Conservation (phyloP, 345 rosid species). For the Dimocarpus longan region DNA sequence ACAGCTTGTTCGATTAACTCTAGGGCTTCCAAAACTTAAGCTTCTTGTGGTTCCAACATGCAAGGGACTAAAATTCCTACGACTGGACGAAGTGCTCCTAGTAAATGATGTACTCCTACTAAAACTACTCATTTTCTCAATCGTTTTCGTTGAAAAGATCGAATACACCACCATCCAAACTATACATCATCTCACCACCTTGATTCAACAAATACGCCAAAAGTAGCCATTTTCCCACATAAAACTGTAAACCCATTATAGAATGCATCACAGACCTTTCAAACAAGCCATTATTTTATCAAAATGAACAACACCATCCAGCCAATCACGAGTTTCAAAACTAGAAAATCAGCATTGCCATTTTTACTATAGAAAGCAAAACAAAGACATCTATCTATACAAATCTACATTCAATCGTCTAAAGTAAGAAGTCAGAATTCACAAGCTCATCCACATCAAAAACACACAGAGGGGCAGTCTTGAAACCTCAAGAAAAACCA, state of each 20-base stretch:
- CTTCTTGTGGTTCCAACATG: conserved; percentile 39
- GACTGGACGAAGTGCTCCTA: conserved; percentile 30
- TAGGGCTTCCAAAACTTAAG: conserved; percentile 40
- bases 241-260: conserved; percentile 15
- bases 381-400: background rate
- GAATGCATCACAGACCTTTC: conserved; percentile 17
- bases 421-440: conserved; percentile 4
- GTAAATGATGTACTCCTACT: conserved; percentile 49
- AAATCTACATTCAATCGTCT: background rate
- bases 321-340: conserved; percentile 11
- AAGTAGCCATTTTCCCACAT: conserved; percentile 10
- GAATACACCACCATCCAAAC: conserved; percentile 15
- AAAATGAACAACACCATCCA: conserved; percentile 12
- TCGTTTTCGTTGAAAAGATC: conserved; percentile 30
- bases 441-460: conserved; percentile 1
- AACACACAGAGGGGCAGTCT: conserved; percentile 13
- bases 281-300: conserved; percentile 12
- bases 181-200: conserved; percentile 26
- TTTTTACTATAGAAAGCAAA: background rate
- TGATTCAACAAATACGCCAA: conserved; percentile 15
- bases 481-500: conserved; percentile 10
- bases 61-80: conserved; percentile 45
- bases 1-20: conserved; percentile 35
- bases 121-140: conserved; percentile 49
- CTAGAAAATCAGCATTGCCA: conserved; percentile 5